These are phyloP conservation scores for Phytophthora sansomeana DNA, from an alignment of 352 stramenopile species.

Conservation along the genomic window DNA sequence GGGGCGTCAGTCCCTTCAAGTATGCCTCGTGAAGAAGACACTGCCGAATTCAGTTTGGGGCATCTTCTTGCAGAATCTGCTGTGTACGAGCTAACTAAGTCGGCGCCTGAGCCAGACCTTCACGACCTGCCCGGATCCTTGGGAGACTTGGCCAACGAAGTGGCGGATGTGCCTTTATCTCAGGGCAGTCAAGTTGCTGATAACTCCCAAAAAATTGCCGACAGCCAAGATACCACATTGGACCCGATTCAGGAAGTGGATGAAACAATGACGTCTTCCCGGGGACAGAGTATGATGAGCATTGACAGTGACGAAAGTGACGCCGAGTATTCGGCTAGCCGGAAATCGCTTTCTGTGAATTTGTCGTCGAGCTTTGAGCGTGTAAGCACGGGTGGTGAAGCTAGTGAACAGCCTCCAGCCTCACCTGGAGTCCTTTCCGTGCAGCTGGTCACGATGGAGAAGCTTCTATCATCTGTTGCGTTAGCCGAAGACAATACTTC, in stretches of 20 bases:
- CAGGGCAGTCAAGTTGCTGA: constrained; percentile 18
- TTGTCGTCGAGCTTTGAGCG: constrained; percentile 78
- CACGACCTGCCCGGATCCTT: constrained; percentile 37
- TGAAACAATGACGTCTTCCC: constrained; percentile 61
- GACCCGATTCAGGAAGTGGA: constrained; percentile 75
- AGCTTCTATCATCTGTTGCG: constrained; percentile 43
- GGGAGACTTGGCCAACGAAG: constrained; percentile 39
- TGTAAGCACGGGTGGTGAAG: constrained; percentile 45
- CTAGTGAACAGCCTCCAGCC: constrained; percentile 16
- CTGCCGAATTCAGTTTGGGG: constrained; percentile 67
- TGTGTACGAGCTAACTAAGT: constrained; percentile 49
- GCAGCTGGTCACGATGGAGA: constrained; percentile 52
- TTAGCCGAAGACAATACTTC: constrained; percentile 34
- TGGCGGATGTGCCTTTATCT: constrained; percentile 22
- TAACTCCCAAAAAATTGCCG: constrained; percentile 14
- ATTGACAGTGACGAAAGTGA: constrained; percentile 72
- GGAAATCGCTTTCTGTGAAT: constrained; percentile 77
- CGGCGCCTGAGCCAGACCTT: constrained; percentile 26
- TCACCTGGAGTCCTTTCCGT: constrained; percentile 17
- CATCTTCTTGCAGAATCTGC: constrained; percentile 68
- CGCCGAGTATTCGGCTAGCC: constrained; percentile 52
- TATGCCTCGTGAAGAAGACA: constrained; percentile 51
- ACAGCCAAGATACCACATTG: constrained; percentile 52
- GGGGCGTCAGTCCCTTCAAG: background rate
- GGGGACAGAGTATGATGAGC: constrained; percentile 77